Evolutionary conservation across 495 filamentous ascomycete species (phyloP), one percentile per base, ranked within the genome.

Genomic region (Penicillium steckii): DNA sequence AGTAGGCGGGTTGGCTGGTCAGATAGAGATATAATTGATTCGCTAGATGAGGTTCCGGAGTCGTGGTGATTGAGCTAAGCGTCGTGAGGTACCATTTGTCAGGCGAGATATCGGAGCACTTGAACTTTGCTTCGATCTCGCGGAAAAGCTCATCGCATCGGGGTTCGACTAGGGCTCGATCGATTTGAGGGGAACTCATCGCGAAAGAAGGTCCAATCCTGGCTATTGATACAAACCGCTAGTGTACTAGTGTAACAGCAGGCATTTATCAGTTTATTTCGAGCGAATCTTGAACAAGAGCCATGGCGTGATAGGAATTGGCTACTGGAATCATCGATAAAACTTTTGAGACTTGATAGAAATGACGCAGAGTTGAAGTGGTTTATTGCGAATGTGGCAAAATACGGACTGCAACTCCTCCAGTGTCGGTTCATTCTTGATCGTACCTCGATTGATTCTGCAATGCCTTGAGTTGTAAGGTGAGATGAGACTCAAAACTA

Each of bases 11-110:
- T 46, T 72, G 61, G 33, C 47, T 56, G 53, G 64, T 68, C 13
- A 80, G 65, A 42, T 77, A 68, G 8, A 67, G 57, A 51, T 77
- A 80, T 3, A 78, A 65, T 8, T 65, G 64, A 4, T 54, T 65
- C 24, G 64, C 62, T 41, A 71, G 46, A 3, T 70, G 63, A 3
- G 69, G 69, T 24, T 72, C 65, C 5, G 64, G 45, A 10, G 63
- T 69, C 25, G 67, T 65, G 10, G 69, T 54, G 15, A 77, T 56
- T 1, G 65, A 52, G 13, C 69, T 55, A 6, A 68, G 37, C 1
- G 48, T 30, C 8, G 48, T 33, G 0, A 60, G 19, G 59, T 64
- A 61, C 58, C 61, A 64, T 35, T 55, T 57, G 0, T 64, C 52
- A 9, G 7, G 43, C 7, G 38, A 19, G 22, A 64, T 47, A 13